These are phyloP conservation scores for Cicer chorassanicum DNA, from an alignment of 306 rosid species.

Conservation along the genomic window DNA sequence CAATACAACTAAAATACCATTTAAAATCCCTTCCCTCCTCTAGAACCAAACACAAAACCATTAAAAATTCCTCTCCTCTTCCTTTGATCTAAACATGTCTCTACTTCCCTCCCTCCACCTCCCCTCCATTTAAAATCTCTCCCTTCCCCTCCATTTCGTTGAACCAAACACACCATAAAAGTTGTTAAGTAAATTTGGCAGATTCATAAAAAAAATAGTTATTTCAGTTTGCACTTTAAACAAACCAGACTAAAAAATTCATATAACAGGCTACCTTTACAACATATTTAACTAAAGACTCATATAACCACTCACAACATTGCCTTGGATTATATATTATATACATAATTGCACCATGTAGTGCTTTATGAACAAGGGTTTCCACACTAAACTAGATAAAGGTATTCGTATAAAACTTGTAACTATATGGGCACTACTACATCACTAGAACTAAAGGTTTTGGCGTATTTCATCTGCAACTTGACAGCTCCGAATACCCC, in stretches of 20 bases:
- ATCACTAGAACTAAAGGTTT: slow-evolving; percentile 31
- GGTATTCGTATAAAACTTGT: slow-evolving; percentile 8
- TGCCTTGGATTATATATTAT: not conserved
- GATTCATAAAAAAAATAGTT: not conserved
- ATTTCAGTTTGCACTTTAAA: not conserved
- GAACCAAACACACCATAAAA: not conserved
- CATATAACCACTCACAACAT: not conserved
- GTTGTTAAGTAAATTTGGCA: not conserved
- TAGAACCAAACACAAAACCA: too few species aligned
- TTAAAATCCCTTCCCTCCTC: too few species aligned
- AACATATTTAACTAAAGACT: not conserved
- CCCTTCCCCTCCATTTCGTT: too few species aligned
- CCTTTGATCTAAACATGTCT: too few species aligned
- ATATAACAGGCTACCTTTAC: too few species aligned
- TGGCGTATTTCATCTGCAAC: slow-evolving; percentile 62
- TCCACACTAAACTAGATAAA: slow-evolving; percentile 25
- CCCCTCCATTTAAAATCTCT: too few species aligned
- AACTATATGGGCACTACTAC: slow-evolving; percentile 19
- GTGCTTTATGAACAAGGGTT: slow-evolving; percentile 20
- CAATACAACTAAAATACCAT: too few species aligned
- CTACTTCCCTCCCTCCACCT: too few species aligned
- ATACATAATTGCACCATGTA: slow-evolving; percentile 9
- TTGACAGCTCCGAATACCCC: slow-evolving; percentile 87
- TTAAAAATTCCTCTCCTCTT: too few species aligned
- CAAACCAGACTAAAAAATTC: too few species aligned